phyloP scores from a whole-genome alignment of 495 filamentous ascomycete species.

The Ramalina intermedia region DNA sequence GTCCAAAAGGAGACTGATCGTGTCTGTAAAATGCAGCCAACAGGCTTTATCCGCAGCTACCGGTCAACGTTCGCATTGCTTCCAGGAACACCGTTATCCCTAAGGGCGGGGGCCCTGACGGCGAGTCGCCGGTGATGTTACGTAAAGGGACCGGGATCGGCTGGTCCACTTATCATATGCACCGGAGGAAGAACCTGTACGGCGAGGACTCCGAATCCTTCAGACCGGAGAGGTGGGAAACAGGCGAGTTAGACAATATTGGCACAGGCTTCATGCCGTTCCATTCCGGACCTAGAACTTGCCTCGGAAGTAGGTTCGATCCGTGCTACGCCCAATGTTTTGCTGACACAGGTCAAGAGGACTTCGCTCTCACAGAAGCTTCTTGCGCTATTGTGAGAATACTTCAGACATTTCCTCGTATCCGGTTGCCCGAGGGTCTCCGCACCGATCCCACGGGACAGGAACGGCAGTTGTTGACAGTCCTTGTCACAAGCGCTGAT shows the following conservation, averaged over 20 bases:
- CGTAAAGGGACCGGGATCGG: slow-evolving; percentile 26
- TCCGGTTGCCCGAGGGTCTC: slow-evolving; percentile 16
- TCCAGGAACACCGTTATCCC: slow-evolving; percentile 33
- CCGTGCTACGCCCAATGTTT: too few relatives aligned
- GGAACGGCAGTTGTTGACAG: slow-evolving; percentile 20
- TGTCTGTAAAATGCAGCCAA: slow-evolving; percentile 26
- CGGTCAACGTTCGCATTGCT: slow-evolving; percentile 37
- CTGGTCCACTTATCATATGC: slow-evolving; percentile 42
- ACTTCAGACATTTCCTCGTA: slow-evolving; percentile 27
- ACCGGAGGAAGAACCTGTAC: slow-evolving; percentile 45
- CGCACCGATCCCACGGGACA: slow-evolving; percentile 13
- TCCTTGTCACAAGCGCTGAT: slow-evolving; percentile 19
- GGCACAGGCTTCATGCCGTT: slow-evolving; percentile 55
- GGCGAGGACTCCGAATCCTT: slow-evolving; percentile 35
- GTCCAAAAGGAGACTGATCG: slow-evolving; percentile 4
- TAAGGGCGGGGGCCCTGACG: slow-evolving; percentile 34
- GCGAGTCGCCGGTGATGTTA: slow-evolving; percentile 29
- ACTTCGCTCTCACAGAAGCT: slow-evolving; percentile 36
- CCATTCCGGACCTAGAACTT: slow-evolving; percentile 40
- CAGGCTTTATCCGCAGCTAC: slow-evolving; percentile 39
- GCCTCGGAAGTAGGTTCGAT: slow-evolving; percentile 16
- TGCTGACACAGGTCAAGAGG: slow-evolving; percentile 17
- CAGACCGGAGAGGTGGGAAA: slow-evolving; percentile 53
- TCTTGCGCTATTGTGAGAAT: slow-evolving; percentile 31
- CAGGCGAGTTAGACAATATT: slow-evolving; percentile 14